A percentile compares a stretch with the other conserved stretches of the same genome.
These are phyloP conservation scores for Aspergillus versicolor DNA, from an alignment of 2,329 filamentous ascomycete species.

Conservation along the genomic window DNA sequence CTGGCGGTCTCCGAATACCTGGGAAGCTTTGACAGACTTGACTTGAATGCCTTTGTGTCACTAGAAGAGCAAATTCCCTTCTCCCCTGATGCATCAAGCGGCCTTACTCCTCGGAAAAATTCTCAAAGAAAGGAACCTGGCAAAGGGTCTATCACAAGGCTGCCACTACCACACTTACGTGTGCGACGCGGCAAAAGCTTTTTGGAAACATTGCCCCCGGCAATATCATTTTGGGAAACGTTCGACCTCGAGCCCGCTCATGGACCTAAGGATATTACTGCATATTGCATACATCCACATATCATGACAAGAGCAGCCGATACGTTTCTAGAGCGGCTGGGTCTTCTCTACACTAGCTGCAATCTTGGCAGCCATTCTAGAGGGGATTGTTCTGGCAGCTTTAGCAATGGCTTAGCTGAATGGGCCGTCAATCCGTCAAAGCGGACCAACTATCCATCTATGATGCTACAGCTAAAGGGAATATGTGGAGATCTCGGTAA, in stretches of 20 bases:
- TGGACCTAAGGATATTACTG: slow-evolving; percentile 57
- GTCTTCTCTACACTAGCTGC: slow-evolving; percentile 56
- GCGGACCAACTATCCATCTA: slow-evolving; percentile 29
- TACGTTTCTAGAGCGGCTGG: slow-evolving; percentile 54
- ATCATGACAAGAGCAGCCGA: slow-evolving; percentile 48
- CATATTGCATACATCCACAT: slow-evolving; percentile 57
- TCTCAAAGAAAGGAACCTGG: slow-evolving; percentile 27
- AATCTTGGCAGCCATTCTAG: slow-evolving; percentile 55
- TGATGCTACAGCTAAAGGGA: slow-evolving; percentile 34
- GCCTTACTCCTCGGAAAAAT: slow-evolving; percentile 18
- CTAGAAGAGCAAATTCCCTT: slow-evolving; percentile 29
- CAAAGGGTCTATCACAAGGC: slow-evolving; percentile 39
- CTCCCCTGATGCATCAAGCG: slow-evolving; percentile 15
- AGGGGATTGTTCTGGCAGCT: slow-evolving; percentile 41
- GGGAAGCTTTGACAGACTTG: slow-evolving; percentile 33
- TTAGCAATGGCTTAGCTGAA: slow-evolving; percentile 36
- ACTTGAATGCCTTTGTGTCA: slow-evolving; percentile 37
- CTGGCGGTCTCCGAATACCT: slow-evolving; percentile 30
- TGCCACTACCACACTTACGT: slow-evolving; percentile 55
- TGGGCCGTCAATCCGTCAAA: slow-evolving; percentile 34
- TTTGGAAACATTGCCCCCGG: slow-evolving; percentile 57
- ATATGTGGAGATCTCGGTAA: slow-evolving; percentile 40
- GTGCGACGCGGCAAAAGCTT: slow-evolving; percentile 53
- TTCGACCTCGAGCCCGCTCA: slow-evolving; percentile 58
- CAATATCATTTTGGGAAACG: slow-evolving; percentile 61